Percentiles rank a stretch among this genome's conserved stretches.
phyloP scores from a whole-genome alignment of 192 early-diverging fungal species.

The Entomortierella lignicola region DNA sequence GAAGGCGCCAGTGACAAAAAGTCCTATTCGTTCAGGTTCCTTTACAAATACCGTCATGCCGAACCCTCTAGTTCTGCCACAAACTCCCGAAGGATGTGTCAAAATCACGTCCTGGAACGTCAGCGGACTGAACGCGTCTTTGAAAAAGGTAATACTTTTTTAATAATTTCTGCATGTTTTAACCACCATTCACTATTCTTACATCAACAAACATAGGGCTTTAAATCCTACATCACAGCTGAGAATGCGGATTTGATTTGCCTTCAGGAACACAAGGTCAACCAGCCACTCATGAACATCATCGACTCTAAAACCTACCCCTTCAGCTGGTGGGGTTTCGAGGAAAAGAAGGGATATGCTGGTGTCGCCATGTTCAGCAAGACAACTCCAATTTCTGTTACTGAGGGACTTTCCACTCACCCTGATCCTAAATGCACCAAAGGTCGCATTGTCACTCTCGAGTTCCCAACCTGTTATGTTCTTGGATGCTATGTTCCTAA shows the following conservation, averaged over 20 bases:
- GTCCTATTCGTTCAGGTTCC: conserved; percentile 23
- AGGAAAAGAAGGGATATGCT: conserved; percentile 83
- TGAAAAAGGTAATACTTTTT: conserved; percentile 72
- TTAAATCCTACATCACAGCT: conserved; percentile 75
- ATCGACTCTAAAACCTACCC: conserved; percentile 73
- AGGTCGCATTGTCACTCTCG: conserved; percentile 78
- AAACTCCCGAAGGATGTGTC: conserved; percentile 59
- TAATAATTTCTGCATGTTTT: background rate
- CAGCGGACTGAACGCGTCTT: conserved; percentile 72
- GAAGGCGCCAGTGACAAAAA: conserved; percentile 10
- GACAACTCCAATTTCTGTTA: conserved; percentile 71
- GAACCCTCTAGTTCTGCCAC: conserved; percentile 62
- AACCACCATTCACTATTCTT: no score
- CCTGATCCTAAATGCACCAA: conserved; percentile 56
- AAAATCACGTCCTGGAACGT: conserved; percentile 87
- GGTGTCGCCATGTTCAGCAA: conserved; percentile 86
- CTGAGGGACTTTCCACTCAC: conserved; percentile 68
- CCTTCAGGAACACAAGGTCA: conserved; percentile 89
- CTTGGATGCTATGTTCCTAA: conserved; percentile 86
- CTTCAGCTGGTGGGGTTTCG: conserved; percentile 76
- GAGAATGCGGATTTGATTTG: conserved; percentile 87
- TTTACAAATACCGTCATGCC: conserved; percentile 78
- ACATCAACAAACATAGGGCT: conserved; percentile 61
- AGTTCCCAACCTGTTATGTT: conserved; percentile 73
- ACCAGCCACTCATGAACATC: conserved; percentile 69